phyloP scores from a whole-genome alignment of 2,329 filamentous ascomycete species.

The Aspergillus fischeri region DNA sequence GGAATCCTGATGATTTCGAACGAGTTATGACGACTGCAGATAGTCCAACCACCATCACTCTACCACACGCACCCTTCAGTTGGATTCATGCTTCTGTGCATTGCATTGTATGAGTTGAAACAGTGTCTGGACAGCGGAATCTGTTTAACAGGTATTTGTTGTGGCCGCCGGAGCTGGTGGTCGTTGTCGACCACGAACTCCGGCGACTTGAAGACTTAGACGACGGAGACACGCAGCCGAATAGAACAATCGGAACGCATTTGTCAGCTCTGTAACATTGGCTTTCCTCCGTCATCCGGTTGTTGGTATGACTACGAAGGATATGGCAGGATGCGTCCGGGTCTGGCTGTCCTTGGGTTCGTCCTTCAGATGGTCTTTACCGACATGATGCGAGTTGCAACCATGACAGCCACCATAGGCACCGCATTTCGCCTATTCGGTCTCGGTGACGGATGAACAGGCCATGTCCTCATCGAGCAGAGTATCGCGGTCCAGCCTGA shows the following conservation, averaged over 20 bases:
- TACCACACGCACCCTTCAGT: no score
- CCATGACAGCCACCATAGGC: not conserved
- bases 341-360: not conserved
- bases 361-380: not conserved
- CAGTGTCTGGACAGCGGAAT: not conserved
- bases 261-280: not conserved
- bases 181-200: not conserved
- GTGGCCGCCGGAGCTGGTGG: not conserved
- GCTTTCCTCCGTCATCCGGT: not conserved
- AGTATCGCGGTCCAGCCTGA: not conserved
- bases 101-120: not conserved
- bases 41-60: not conserved
- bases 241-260: not conserved
- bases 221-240: not conserved
- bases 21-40: not conserved
- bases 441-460: not conserved
- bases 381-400: not conserved
- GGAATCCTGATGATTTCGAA: not conserved
- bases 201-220: not conserved
- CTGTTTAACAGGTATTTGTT: no score
- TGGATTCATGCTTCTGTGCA: not conserved
- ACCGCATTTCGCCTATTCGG: slow-evolving; percentile 1
- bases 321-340: not conserved
- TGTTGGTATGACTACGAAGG: not conserved
- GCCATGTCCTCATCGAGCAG: slow-evolving; percentile 1